These are phyloP conservation scores for Rosa hybrid DNA, from an alignment of 331 rosid genomes.

Conservation along the genomic window DNA sequence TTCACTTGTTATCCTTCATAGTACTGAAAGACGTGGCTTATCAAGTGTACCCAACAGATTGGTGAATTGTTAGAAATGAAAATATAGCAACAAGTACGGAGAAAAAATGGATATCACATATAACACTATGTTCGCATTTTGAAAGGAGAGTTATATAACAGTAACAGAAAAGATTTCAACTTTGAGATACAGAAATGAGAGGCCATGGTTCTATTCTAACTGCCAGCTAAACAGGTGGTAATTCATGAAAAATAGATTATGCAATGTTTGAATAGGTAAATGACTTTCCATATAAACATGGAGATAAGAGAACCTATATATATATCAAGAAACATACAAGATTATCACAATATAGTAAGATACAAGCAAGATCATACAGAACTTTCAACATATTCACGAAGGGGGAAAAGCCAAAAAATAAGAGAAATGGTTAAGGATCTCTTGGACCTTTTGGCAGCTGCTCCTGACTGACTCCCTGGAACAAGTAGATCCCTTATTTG, in stretches of 20 bases:
- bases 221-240: background rate
- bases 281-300: background rate
- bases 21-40: background rate
- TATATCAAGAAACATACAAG: background rate
- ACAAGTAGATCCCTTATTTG: slow-evolving; percentile 85
- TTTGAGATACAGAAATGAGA: background rate
- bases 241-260: background rate
- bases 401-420: background rate
- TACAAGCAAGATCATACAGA: background rate
- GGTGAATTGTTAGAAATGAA: background rate
- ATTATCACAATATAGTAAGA: background rate
- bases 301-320: background rate
- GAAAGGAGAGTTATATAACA: background rate
- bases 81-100: background rate
- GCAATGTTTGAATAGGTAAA: background rate
- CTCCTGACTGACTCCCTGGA: slow-evolving; percentile 71
- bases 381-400: background rate
- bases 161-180: background rate
- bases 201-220: background rate
- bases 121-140: background rate
- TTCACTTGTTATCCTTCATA: background rate
- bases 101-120: background rate
- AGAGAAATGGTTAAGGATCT: slow-evolving; percentile 13
- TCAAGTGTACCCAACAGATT: background rate
- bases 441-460: slow-evolving; percentile 60